These are phyloP conservation scores for Penicillium thymicola DNA, from an alignment of 2,329 filamentous ascomycete genomes.

Conservation along the genomic window DNA sequence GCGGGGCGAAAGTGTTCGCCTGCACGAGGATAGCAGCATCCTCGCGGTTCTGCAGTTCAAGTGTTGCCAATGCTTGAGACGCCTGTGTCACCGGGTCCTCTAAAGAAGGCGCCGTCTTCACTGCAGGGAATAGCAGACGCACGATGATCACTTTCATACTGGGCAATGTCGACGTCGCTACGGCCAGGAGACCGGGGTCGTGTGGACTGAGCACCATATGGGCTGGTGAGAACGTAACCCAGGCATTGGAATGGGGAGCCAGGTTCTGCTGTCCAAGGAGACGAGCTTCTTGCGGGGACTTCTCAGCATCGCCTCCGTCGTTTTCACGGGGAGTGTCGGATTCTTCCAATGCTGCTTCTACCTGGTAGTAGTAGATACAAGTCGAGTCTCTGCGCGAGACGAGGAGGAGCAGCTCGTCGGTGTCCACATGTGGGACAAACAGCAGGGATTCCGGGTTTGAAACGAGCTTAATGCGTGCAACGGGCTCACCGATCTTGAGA, in stretches of 20 bases:
- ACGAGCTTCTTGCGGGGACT: conserved; percentile 26
- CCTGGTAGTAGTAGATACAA: conserved; percentile 55
- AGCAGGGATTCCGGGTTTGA: conserved; percentile 58
- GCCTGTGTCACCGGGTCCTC: conserved; percentile 45
- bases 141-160: conserved; percentile 62
- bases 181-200: conserved; percentile 54
- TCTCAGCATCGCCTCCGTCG: neutral
- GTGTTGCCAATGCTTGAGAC: conserved; percentile 50
- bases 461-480: conserved; percentile 30
- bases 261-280: conserved; percentile 58
- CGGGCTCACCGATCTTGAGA: conserved; percentile 26
- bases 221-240: conserved; percentile 61
- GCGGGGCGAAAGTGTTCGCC: conserved; percentile 59
- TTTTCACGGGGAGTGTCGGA: neutral
- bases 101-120: conserved; percentile 3
- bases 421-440: conserved; percentile 52
- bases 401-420: conserved; percentile 48
- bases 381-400: conserved; percentile 58
- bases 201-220: conserved; percentile 55
- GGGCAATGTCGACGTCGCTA: conserved; percentile 59
- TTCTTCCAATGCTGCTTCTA: conserved; percentile 12
- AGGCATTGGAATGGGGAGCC: conserved; percentile 61
- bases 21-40: conserved; percentile 60
- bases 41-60: conserved; percentile 55
- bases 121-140: conserved; percentile 52